Base-by-base conservation (phyloP, 495 filamentous ascomycete species). In the Neurospora cerealis region DNA sequence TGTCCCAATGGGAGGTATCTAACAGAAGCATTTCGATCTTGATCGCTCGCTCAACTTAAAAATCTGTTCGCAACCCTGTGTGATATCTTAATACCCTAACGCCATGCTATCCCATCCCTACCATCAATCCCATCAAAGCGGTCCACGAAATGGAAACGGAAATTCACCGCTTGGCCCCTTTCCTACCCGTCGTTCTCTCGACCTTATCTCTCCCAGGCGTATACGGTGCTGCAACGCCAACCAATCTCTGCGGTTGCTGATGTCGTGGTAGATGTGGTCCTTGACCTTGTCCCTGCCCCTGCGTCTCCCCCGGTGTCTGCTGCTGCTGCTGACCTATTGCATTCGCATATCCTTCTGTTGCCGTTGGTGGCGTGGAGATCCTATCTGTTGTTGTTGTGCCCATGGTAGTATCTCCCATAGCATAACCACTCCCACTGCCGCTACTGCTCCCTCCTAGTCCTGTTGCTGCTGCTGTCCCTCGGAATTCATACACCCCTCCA, bases 141-240 rank as follows among this genome's bases (percentile, higher is more conserved):
- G 5, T 13, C 2, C 11, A 60, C 11, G 3, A 17, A 15, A 74
- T 7, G 21, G 15, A 8, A 28, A 3, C 44, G 17, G 34, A 54
- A 70, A 9, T 28, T 83, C 78, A 84, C 8, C 79, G 75, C 73
- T 77, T 66, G 28, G 28, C 7, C 15, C 28, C 54, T 66, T 66
- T 85, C 36, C 75, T 69, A 10, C 78, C 78, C 72, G 82, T 83
- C 74, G 88, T 87, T 72, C 79, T 87, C 17, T 91, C 88, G 40
- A 93, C 75, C 74, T 86, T 88, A 78, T 95, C 93, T 69, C 84
- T 85, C 54, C 89, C 85, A 4, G 93, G 93, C 44, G 87, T 85
- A 82, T 94, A 97, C 34, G 93, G 92, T 42, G 91, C 91, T 0
- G 92, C 92, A 39, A 96, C 73, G 73, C 91, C 89, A 0, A 80